These are phyloP conservation scores for Syzygium oleosum DNA, from an alignment of 345 rosid species.

Conservation along the genomic window DNA sequence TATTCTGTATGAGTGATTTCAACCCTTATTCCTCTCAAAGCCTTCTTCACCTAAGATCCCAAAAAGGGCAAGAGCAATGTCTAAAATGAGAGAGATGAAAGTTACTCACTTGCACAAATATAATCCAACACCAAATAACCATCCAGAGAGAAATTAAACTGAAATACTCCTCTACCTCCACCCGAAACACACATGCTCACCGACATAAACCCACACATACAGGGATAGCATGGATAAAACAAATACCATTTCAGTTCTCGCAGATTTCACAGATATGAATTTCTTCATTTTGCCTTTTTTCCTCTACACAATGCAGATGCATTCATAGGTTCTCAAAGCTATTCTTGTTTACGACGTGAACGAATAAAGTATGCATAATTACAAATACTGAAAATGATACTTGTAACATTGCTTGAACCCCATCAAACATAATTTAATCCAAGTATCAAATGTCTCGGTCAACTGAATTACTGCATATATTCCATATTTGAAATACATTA, in stretches of 20 bases:
- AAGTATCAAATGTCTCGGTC: background rate
- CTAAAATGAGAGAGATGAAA: background rate
- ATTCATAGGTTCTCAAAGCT: background rate
- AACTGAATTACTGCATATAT: background rate
- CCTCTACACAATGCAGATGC: background rate
- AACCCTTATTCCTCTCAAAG: slow-evolving; percentile 47
- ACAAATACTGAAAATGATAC: background rate
- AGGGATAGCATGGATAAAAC: background rate
- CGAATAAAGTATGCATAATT: background rate
- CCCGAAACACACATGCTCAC: background rate
- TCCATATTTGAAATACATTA: background rate
- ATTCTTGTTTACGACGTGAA: background rate
- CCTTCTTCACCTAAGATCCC: slow-evolving; percentile 36
- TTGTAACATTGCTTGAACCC: background rate
- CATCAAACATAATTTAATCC: background rate
- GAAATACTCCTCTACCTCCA: background rate
- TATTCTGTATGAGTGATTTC: slow-evolving; percentile 7
- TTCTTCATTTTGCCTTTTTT: background rate
- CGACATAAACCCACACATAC: background rate
- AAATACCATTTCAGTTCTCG: background rate
- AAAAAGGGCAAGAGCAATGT: background rate
- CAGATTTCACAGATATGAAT: background rate
- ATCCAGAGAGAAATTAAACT: background rate
- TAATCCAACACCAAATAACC: background rate
- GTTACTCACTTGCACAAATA: background rate